Base-by-base conservation (phyloP, 192 early-diverging fungal genomes). In the Jimgerdemannia lactiflua region DNA sequence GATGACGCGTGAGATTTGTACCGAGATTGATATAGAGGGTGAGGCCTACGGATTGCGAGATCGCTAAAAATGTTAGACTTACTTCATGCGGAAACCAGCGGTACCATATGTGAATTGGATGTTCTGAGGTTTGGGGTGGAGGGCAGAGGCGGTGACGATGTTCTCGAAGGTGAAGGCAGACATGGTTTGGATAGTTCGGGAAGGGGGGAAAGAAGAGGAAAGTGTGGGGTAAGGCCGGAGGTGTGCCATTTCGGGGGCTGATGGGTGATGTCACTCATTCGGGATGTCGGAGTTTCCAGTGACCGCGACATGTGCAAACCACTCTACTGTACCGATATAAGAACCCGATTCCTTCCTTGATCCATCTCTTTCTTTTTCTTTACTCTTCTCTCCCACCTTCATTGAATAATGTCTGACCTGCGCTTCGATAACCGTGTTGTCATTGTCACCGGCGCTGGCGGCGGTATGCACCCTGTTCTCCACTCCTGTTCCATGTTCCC, bases 1-100 rank as follows among this genome's bases (percentile, higher is more conserved):
- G 74, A 71, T 4, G 6, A 75, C 67, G 68, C 43, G 6, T 18
- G 39, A 74, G 73, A 65, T 54, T 65, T 65, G 11, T 44, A 71
- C 19, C n/a, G 39, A 68, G 44, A 70, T 41, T 3, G 49, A 70
- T 29, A 70, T 20, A 70, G 17, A 43, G 6, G 29, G 78, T 49
- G 65, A n/a, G 49, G 8, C 49, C 14, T 59, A 14, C 2, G 14
- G 49, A 6, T 6, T 59, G n/a, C 4, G 59, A 18, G 11, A 20
- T 74, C 0, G 17, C 14, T 59, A 14, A 59, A 6, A 59, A 6
- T 10, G 19, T 6, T 8, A 64, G 42, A 87, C 90, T 81, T 82
- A 93, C 92, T 92, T 92, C 86, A 93, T 96, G 74, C 98, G 92
- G 90, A 99, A 97, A 18, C 98, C 98, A 10, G 98, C 98, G 0